Base-by-base conservation (phyloP, 179 eudicot species). In the Vitellaria paradoxa region DNA sequence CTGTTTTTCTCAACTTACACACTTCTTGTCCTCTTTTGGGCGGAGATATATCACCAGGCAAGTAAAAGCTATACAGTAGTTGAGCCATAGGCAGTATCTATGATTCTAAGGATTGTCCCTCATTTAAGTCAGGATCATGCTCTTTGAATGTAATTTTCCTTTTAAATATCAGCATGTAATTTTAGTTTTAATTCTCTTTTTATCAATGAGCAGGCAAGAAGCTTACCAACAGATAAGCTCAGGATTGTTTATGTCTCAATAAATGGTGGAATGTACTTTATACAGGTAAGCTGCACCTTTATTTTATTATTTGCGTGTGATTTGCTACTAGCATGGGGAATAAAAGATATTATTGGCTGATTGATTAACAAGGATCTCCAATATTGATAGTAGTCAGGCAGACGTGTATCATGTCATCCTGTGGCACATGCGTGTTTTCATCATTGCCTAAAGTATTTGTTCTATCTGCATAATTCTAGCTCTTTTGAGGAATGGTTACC, bases 1-100 rank as follows among this genome's bases (percentile, higher is more conserved):
- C 83, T 96, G 10, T 96, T 96, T 83, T 93, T 96, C 85, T 90
- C 99, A 20, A 92, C 99, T 49, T 96, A 91, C 80, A 90, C 98
- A 20, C 98, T 96, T 24, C 98, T 96, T 73, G 93, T 93, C 76
- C 91, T 96, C 60, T 96, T 93, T 80, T 96, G 99, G 99, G 99
- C 99, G 26, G 96, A 91, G 84, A 91, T 93, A 52, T 93, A 93
- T 89, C 90, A 93, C 83, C 99, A 93, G 98, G 99, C 81, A 83
- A 82, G 84, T 66, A 21, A 67, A 69, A 80, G 3, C 47, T 60
- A 26, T 74, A 67, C 6, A 59, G 23, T 63, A 12, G 75, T 12
- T 52, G 14, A 63, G 8, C 61, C 49, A 18, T 49, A 56, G 50
- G 52, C 15, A 24, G 45, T 80, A 59, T 14, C 66, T 30, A n/a